These are phyloP conservation scores for Salvia sclarea DNA, from an alignment of 305 asterid species.

Conservation along the genomic window DNA sequence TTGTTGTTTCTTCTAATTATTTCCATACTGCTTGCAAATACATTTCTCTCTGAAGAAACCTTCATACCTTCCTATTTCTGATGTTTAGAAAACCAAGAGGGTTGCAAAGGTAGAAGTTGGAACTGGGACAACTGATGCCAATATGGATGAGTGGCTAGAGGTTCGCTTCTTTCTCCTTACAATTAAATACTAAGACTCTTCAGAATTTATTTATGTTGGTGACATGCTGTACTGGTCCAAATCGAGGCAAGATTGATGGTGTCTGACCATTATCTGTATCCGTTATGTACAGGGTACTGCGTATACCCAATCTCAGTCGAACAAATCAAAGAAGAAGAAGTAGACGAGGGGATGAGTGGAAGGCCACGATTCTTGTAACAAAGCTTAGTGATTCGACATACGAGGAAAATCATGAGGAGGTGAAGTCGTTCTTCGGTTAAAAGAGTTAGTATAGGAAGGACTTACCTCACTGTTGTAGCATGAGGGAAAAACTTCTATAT, in stretches of 20 bases:
- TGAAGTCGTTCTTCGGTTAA: conserved; percentile 25
- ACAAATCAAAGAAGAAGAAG: conserved; percentile 85
- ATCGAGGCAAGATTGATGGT: neutral
- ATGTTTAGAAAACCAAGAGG: conserved; percentile 78
- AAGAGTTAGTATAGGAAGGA: conserved; percentile 30
- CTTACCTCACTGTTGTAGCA: conserved; percentile 56
- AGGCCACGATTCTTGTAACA: conserved; percentile 37
- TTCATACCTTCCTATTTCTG: neutral
- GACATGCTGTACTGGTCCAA: neutral
- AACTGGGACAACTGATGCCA: conserved; percentile 78
- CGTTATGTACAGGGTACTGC: conserved; percentile 73
- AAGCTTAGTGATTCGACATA: conserved; percentile 32
- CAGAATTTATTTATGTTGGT: neutral
- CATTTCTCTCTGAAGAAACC: neutral
- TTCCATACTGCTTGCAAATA: neutral
- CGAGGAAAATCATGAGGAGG: conserved; percentile 33
- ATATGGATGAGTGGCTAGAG: conserved; percentile 96
- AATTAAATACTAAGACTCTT: neutral
- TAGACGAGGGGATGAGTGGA: conserved; percentile 35
- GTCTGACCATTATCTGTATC: conserved; percentile 5
- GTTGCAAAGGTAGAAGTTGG: conserved; percentile 95
- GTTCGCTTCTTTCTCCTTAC: conserved; percentile 39
- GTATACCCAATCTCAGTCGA: conserved; percentile 54
- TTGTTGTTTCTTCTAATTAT: neutral
- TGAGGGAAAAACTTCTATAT: conserved; percentile 31